phyloP scores from a whole-genome alignment of 2,329 filamentous ascomycete species.

The Alternaria brassicae region DNA sequence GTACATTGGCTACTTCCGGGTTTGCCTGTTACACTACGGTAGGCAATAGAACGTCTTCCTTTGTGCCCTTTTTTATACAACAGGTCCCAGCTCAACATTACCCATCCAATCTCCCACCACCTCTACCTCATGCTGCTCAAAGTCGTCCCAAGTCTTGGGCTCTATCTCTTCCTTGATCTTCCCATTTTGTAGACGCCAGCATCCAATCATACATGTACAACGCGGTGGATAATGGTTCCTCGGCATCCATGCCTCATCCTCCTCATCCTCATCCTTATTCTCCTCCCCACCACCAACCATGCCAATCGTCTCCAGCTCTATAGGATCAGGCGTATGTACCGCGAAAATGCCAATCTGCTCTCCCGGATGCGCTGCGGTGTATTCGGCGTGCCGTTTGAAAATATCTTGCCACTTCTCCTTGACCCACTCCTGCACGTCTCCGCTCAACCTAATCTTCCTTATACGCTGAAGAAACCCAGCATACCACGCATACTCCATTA shows the following conservation, averaged over 20 bases:
- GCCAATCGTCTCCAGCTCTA: neutral
- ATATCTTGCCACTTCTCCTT: slow-evolving; percentile 22
- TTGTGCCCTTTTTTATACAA: no score
- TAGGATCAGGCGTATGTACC: neutral
- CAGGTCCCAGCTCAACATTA: neutral
- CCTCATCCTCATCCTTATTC: neutral
- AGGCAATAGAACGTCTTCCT: neutral
- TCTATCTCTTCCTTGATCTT: neutral
- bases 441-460: neutral
- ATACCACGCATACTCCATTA: neutral
- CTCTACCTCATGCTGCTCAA: neutral
- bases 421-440: slow-evolving; percentile 26
- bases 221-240: neutral
- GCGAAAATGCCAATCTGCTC: neutral
- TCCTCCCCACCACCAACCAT: neutral
- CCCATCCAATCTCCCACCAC: neutral
- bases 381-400: neutral
- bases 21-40: no score
- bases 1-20: no score
- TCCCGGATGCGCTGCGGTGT: neutral
- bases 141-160: neutral
- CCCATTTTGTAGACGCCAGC: neutral
- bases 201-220: neutral
- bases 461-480: neutral
- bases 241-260: neutral